Base-by-base conservation (phyloP, 2,329 filamentous ascomycete species). In the Aspergillus viridinutans region DNA sequence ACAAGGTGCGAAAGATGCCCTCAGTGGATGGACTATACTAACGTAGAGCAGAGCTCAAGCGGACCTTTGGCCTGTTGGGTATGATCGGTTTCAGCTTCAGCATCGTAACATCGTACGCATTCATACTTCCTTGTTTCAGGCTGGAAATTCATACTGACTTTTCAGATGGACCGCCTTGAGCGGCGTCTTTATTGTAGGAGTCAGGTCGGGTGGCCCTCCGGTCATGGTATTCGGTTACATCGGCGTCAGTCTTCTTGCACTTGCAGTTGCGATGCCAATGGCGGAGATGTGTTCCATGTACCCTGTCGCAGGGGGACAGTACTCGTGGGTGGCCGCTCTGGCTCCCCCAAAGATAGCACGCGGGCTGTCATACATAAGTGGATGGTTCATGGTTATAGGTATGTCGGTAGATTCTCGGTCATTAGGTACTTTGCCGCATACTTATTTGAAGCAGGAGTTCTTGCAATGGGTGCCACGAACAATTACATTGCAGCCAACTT, bases 21-120 rank as follows among this genome's bases (percentile, higher is more conserved):
- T 3, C 3, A 9, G 14, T 21, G 21, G 1, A 53, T 17, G 29
- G 26, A 48, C 8, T 10, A 8, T 43, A 29, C 10, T 6, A 29
- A 48, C 58, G 49, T 21, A 45, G 35, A 51, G 25, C 57, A 82
- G 81, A 85, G 67, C 76, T 85, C 61, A 83, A 83, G 66, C 80
- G 82, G 8, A 80, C 76, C 8, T 85, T 85, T 61, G 75, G 80
- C 9, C 67, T 84, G 5, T 61, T 84, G 28, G 81, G 82, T 38
- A 85, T 85, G 80, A 76, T 85, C 35, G 83, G 81, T 1, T 85
- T 85, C 69, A 80, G 77, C 49, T 85, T 85, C 68, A 80, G 76
- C 56, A 81, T 85, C 49, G 80, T 85, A 47, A 84, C 83, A 32
- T 81, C 75, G 75, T 77, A 21, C 29, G 59, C 10, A 17, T 45